These are phyloP conservation scores for Pecoramyces ruminantium DNA, from an alignment of 192 early-diverging fungal species.

Conservation along the genomic window DNA sequence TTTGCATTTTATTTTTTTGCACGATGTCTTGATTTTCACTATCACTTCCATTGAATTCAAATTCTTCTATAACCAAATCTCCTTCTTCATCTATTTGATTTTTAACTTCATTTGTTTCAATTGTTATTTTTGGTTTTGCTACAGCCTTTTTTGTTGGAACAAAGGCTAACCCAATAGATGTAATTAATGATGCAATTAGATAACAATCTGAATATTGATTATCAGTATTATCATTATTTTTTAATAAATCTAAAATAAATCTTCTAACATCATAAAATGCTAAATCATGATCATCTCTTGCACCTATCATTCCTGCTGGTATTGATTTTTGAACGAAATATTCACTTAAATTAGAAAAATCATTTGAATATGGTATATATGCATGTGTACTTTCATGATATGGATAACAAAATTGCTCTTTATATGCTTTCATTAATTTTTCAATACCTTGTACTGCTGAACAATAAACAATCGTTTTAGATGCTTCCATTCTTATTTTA, in stretches of 20 bases:
- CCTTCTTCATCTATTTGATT: constrained; percentile 18
- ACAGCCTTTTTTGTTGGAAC: constrained; percentile 26
- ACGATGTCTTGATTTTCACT: constrained; percentile 7
- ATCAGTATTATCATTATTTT: constrained; percentile 84
- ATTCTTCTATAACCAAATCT: constrained; percentile 28
- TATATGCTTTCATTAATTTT: constrained; percentile 27
- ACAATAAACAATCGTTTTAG: constrained; percentile 42
- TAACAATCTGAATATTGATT: constrained; percentile 72
- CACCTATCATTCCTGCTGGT: constrained; percentile 11
- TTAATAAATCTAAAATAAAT: constrained; percentile 58
- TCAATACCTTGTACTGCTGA: constrained; percentile 46
- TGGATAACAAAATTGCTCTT: constrained; percentile 2
- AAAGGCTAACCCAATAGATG: constrained; percentile 43
- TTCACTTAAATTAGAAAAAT: constrained; percentile 70
- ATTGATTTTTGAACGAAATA: constrained; percentile 84
- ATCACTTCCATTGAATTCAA: constrained; percentile 60
- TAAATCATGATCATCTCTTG: constrained; percentile 34
- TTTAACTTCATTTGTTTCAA: constrained; percentile 12
- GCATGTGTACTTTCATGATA: constrained; percentile 19
- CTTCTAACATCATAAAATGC: constrained; percentile 40
- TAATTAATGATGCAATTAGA: constrained; percentile 59
- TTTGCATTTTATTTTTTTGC: neutral
- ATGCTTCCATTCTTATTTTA: constrained; percentile 67
- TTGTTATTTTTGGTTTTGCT: neutral
- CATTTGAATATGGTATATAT: constrained; percentile 66